phyloP scores from a whole-genome alignment of 371 early-diverging fungal genomes.

The Quaeritorhiza haematococci region DNA sequence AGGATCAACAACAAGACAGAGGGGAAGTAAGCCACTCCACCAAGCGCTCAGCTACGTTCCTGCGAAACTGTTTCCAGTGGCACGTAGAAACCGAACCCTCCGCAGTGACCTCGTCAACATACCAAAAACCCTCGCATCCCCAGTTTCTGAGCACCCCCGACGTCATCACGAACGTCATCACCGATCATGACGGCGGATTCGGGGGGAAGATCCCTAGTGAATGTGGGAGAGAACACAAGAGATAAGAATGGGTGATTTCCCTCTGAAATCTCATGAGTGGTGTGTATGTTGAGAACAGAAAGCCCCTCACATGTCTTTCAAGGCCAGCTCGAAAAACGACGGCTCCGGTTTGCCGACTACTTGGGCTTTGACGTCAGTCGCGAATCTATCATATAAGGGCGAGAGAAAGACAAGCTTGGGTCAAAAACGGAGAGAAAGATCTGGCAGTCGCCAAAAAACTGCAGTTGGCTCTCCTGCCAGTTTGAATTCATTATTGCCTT shows the following conservation, averaged over 20 bases:
- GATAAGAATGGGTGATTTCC: too few species aligned
- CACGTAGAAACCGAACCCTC: constrained; percentile 3
- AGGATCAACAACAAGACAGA: too few species aligned
- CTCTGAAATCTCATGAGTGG: too few species aligned
- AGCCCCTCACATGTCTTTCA: constrained; percentile 69
- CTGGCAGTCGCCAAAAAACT: too few species aligned
- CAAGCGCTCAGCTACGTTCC: neutral
- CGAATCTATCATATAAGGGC: neutral
- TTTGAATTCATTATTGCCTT: too few species aligned
- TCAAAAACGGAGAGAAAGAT: neutral
- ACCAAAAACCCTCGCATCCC: constrained; percentile 63
- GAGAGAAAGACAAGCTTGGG: neutral
- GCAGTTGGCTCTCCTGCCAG: neutral
- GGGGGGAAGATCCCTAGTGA: constrained; percentile 33
- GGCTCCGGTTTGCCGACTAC: constrained; percentile 81
- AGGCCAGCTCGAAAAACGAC: constrained; percentile 68
- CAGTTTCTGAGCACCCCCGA: constrained; percentile 67
- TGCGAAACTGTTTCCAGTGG: neutral
- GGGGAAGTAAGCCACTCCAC: constrained; percentile 21
- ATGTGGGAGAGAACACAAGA: neutral
- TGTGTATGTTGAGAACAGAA: neutral
- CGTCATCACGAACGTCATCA: constrained; percentile 75
- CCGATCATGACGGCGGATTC: constrained; percentile 73
- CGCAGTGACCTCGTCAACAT: constrained; percentile 18
- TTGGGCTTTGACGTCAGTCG: constrained; percentile 53